Evolutionary conservation across 768 basidiomycete species (phyloP).

Genomic region (Tricholoma bakamatsutake): DNA sequence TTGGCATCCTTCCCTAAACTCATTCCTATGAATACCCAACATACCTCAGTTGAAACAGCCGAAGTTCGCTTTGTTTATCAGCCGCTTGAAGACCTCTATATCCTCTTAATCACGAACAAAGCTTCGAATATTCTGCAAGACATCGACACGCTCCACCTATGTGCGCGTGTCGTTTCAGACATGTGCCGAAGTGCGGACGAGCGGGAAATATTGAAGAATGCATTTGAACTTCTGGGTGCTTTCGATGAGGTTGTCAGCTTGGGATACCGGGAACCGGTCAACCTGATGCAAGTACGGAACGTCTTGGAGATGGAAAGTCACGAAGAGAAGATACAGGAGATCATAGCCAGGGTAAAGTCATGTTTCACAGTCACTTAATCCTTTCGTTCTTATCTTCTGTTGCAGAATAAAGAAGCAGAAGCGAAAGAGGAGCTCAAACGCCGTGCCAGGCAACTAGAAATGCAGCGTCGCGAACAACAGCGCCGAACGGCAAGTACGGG

Average conservation of each 20-base stretch:
- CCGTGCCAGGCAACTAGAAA: slow-evolving; percentile 94
- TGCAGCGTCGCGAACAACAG: slow-evolving; percentile 95
- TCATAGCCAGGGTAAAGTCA: slow-evolving; percentile 79
- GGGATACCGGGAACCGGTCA: slow-evolving; percentile 79
- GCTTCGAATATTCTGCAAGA: slow-evolving; percentile 99
- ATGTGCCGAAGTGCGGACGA: slow-evolving; percentile 83
- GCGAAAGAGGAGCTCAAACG: slow-evolving; percentile 99
- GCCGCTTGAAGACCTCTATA: slow-evolving; percentile 94
- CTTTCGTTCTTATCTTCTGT: background rate
- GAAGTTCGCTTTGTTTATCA: slow-evolving; percentile 98
- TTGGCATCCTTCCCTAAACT: slow-evolving; percentile 97
- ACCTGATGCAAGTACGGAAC: slow-evolving; percentile 71
- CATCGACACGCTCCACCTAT: slow-evolving; percentile 92
- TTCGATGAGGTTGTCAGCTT: slow-evolving; percentile 96
- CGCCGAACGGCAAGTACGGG: slow-evolving; percentile 52
- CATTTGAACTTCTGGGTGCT: slow-evolving; percentile 90
- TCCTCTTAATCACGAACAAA: slow-evolving; percentile 96
- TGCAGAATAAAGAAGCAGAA: slow-evolving; percentile 95
- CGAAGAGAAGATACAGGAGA: slow-evolving; percentile 95
- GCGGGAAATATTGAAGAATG: slow-evolving; percentile 82
- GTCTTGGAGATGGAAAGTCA: slow-evolving; percentile 88
- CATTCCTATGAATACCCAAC: slow-evolving; percentile 90
- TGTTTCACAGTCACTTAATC: background rate
- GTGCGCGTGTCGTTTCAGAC: slow-evolving; percentile 91
- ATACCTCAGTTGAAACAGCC: slow-evolving; percentile 92